These are phyloP conservation scores for Forsythia viridissima DNA, from an alignment of 257 asterid species.

Conservation along the genomic window DNA sequence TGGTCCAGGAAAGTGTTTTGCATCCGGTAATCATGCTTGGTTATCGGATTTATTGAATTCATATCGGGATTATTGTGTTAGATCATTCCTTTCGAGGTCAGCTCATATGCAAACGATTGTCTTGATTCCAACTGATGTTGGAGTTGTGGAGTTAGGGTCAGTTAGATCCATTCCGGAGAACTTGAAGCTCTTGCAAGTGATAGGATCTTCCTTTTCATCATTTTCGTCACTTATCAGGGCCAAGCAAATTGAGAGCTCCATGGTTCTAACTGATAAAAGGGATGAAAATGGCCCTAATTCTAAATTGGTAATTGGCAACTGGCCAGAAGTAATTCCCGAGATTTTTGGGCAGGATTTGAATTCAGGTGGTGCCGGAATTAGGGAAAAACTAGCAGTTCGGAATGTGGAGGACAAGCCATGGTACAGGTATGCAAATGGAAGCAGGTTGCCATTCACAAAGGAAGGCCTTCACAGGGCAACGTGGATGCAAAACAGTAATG, in stretches of 20 bases:
- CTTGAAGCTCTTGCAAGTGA: constrained; percentile 49
- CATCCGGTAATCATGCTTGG: constrained; percentile 69
- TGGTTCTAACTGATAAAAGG: constrained; percentile 34
- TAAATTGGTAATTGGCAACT: constrained; percentile 35
- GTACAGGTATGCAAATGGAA: constrained; percentile 36
- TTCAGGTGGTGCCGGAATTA: constrained; percentile 27
- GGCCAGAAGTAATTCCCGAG: constrained; percentile 44
- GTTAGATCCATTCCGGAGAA: constrained; percentile 72
- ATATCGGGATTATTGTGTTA: constrained; percentile 59
- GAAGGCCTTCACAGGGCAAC: constrained; percentile 48
- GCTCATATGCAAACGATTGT: constrained; percentile 90
- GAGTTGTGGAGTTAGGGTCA: constrained; percentile 94
- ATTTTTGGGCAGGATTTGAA: constrained; percentile 75
- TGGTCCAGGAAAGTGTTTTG: constrained; percentile 85
- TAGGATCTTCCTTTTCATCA: constrained; percentile 62
- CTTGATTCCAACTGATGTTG: constrained; percentile 79
- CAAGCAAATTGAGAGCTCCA: constrained; percentile 41
- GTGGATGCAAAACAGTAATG: constrained; percentile 42
- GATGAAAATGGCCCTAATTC: constrained; percentile 31
- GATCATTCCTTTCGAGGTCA: constrained; percentile 79
- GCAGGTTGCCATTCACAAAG: constrained; percentile 36
- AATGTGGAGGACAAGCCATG: constrained; percentile 42
- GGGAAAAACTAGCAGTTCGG: constrained; percentile 48
- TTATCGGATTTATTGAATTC: constrained; percentile 54
- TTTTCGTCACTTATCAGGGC: constrained; percentile 40